A percentile compares a stretch with the other conserved stretches of the same genome.
Conservation (phyloP, 306 rosid species). For the Trifolium dubium region DNA sequence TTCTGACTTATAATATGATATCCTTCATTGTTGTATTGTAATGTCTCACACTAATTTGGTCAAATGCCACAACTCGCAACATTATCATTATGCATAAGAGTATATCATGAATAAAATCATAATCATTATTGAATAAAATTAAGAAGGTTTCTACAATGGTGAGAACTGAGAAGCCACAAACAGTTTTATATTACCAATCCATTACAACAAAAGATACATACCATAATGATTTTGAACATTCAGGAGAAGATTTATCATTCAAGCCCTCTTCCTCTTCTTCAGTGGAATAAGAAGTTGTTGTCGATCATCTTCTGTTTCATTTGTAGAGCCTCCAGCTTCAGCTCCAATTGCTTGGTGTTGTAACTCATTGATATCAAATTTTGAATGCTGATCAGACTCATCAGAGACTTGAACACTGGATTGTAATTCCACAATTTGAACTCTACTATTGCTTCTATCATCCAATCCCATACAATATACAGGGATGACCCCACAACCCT, state of each 20-base stretch:
- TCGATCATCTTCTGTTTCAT: not conserved
- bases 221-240: not conserved
- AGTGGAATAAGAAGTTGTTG: not conserved
- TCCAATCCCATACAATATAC: not conserved
- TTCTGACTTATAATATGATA: no score
- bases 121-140: not conserved
- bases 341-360: not conserved
- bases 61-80: not conserved
- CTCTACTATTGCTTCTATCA: not conserved
- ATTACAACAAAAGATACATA: no score
- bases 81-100: not conserved
- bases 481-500: slow-evolving; percentile 15
- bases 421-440: not conserved
- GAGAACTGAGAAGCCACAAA: not conserved
- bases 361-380: not conserved
- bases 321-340: not conserved
- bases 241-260: not conserved
- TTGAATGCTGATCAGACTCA: not conserved
- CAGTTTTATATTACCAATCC: not conserved
- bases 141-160: not conserved
- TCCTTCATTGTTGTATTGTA: no score
- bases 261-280: not conserved
- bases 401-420: not conserved
- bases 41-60: no score
- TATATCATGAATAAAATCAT: no score